phyloP scores from a whole-genome alignment of 495 filamentous ascomycete genomes.

The Penicillium cataractarum region DNA sequence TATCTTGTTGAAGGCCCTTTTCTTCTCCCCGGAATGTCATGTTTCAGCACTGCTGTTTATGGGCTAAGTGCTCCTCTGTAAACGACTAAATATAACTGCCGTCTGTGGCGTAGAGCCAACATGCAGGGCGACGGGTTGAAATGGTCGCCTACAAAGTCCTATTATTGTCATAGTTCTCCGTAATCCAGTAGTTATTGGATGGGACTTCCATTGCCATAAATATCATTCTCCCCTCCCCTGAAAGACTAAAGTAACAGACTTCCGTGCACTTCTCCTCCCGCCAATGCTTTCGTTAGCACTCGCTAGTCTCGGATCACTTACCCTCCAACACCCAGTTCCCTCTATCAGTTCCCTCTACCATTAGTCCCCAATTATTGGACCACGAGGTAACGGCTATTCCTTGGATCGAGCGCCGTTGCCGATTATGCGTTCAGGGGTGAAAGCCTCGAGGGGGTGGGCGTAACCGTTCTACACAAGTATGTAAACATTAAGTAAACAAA shows the following conservation, averaged over 20 bases:
- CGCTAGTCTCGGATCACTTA: conserved; percentile 9
- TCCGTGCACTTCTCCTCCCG: background rate
- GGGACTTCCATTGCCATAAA: background rate
- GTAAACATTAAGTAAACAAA: too few species aligned
- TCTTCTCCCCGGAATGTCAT: background rate
- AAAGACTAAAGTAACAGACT: background rate
- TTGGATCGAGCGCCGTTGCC: background rate
- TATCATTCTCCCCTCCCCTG: background rate
- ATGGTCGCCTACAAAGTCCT: background rate
- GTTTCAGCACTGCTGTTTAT: background rate
- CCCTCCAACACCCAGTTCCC: background rate
- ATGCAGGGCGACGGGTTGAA: background rate
- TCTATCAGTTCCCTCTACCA: background rate
- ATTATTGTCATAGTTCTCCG: too few species aligned
- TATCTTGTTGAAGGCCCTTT: background rate
- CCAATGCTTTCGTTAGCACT: conserved; percentile 1
- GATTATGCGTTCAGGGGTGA: background rate
- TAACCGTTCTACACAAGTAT: background rate
- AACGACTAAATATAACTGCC: background rate
- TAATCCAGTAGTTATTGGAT: background rate
- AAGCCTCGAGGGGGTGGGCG: too few species aligned
- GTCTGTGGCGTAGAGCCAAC: background rate
- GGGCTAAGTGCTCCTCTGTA: background rate
- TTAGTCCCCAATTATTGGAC: background rate
- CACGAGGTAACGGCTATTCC: too few species aligned